Evolutionary conservation across 345 rosid species (phyloP), one percentile per base, ranked within the genome.

Genomic region (Euclidium syriacum): DNA sequence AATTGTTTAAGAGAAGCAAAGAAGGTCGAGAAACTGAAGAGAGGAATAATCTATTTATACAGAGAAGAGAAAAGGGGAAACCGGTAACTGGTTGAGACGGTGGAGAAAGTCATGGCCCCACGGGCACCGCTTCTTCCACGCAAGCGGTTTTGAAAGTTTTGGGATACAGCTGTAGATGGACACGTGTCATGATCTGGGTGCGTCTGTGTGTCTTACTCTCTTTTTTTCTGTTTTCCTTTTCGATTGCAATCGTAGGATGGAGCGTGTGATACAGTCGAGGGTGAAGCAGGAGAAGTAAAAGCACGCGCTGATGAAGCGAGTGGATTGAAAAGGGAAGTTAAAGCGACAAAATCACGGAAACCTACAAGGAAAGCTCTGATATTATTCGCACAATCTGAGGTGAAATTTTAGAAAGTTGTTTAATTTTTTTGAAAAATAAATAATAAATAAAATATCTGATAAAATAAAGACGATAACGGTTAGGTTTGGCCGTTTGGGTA

Each of bases 91-190:
- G 81, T 11, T 40, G 75, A 78, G 73, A 52, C 78, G 77, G 89
- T 77, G 58, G 74, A 63, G 74, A 63, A 63, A 48, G 42, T 69
- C 67, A 69, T 69, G 67, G 70, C 62, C 79, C 75, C 59, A 72
- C 59, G 80, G 76, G 75, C 76, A 83, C 80, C 77, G 83, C 72
- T 72, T 78, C 73, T 74, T 81, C 76, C 70, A 73, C 84, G 89
- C 65, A 83, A 72, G 76, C 89, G 82, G 86, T 82, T 70, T 62
- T 70, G 57, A 79, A 80, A 68, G 59, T 52, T 58, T 80, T 74
- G 90, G 79, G 83, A 81, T 77, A 86, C 97, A 90, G 91, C 91
- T 90, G 91, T 79, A 74, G 35, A 55, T 24, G 46, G 43, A 81
- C 88, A 90, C 97, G 95, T 79, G 97, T 85, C 95, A 14, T 1